These are phyloP conservation scores for Podaxis sp. DNA, from an alignment of 768 basidiomycete genomes.

Conservation along the genomic window DNA sequence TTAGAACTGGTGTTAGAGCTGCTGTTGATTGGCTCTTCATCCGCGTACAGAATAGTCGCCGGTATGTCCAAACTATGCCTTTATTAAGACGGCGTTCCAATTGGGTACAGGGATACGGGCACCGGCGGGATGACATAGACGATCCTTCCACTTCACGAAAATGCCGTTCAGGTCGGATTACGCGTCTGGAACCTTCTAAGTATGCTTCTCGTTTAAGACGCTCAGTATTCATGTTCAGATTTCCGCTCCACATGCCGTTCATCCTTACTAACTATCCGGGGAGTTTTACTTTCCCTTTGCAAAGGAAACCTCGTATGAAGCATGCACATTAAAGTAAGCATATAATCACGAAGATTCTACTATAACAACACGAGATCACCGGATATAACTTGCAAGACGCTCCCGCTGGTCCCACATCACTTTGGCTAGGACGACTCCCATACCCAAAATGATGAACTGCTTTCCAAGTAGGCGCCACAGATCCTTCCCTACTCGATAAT, in stretches of 20 bases:
- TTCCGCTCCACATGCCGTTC: not conserved
- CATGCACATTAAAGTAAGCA: conserved; percentile 2
- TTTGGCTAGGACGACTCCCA: conserved; percentile 20
- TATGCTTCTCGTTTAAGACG: not conserved
- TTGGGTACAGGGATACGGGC: not conserved
- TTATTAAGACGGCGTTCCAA: not conserved
- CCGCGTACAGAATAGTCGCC: conserved; percentile 84
- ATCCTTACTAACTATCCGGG: not conserved
- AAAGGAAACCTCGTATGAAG: not conserved
- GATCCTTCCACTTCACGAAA: not conserved
- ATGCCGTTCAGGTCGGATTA: not conserved
- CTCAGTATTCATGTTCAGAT: not conserved
- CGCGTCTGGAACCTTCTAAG: not conserved
- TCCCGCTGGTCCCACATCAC: conserved; percentile 25
- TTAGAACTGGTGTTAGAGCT: conserved; percentile 81
- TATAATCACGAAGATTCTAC: not conserved
- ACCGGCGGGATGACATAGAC: conserved; percentile 4
- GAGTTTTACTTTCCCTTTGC: not conserved
- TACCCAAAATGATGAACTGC: conserved; percentile 18
- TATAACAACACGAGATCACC: conserved; percentile 1
- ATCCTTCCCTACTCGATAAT: conserved; percentile 23
- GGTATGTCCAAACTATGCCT: conserved; percentile 30
- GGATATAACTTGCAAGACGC: conserved; percentile 16
- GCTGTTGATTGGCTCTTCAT: conserved; percentile 95
- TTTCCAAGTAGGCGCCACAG: conserved; percentile 25